A percentile compares a stretch with the other conserved stretches of the same genome.
phyloP scores from a whole-genome alignment of 148 eudicot genomes.

The Limonium bicolor region DNA sequence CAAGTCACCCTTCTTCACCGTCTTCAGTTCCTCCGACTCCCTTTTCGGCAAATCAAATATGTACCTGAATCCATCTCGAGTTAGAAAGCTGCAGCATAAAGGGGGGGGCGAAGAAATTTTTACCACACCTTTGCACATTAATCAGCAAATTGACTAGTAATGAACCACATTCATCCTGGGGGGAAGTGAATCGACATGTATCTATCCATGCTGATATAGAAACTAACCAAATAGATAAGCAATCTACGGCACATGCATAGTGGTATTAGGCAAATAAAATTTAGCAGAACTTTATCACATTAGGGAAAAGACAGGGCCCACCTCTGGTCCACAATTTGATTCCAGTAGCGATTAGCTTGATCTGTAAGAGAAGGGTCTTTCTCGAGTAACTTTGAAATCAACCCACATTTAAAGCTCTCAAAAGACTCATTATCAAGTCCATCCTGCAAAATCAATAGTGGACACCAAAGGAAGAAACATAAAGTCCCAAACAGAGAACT shows the following conservation, averaged over 20 bases:
- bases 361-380: constrained; percentile 81
- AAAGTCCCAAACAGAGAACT: too few relatives aligned
- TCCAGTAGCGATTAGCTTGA: constrained; percentile 75
- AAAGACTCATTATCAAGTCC: constrained; percentile 61
- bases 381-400: constrained; percentile 63
- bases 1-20: constrained; percentile 40
- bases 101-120: background rate
- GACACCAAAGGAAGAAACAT: constrained; percentile 1
- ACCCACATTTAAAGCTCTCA: constrained; percentile 61
- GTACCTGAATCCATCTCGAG: too few relatives aligned
- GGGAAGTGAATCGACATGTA: too few relatives aligned
- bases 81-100: background rate
- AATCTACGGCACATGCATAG: background rate
- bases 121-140: background rate
- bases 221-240: background rate
- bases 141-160: too few relatives aligned
- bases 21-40: constrained; percentile 49
- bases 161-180: too few relatives aligned
- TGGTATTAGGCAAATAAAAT: background rate
- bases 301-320: constrained; percentile 4
- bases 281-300: background rate
- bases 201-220: too few relatives aligned
- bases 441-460: constrained; percentile 61
- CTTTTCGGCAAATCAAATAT: constrained; percentile 72
- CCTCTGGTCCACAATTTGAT: constrained; percentile 80